A percentile compares a stretch with the other conserved stretches of the same genome.
Conservation (phyloP, 345 rosid genomes). For the Dipteronia dyeriana region DNA sequence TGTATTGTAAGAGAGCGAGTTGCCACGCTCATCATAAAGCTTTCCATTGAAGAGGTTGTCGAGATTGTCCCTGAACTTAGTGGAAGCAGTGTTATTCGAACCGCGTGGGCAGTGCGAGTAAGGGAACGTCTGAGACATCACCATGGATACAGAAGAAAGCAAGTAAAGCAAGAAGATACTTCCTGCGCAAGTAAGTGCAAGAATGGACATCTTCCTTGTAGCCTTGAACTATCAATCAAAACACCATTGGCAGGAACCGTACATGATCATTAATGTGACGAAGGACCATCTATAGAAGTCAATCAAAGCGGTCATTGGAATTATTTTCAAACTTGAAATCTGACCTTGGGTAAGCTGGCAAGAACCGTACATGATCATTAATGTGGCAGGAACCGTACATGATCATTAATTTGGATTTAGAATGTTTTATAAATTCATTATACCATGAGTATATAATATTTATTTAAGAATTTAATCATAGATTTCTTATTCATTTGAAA, state of each 20-base stretch:
- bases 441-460: no score
- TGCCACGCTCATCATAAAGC: neutral
- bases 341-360: neutral
- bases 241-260: no score
- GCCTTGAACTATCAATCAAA: neutral
- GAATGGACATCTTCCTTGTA: neutral
- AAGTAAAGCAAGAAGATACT: neutral
- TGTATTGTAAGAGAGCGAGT: neutral
- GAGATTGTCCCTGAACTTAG: neutral
- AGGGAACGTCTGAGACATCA: neutral
- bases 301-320: neutral
- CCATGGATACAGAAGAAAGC: neutral
- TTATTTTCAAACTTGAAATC: neutral
- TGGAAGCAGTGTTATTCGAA: neutral
- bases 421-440: no score
- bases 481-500: no score
- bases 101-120: neutral
- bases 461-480: no score
- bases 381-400: no score
- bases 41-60: neutral
- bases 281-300: neutral
- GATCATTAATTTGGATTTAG: no score
- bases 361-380: no score
- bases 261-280: neutral
- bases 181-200: neutral